Conservation (phyloP, 2,329 filamentous ascomycete species). For the Mollisiaceae sp. region DNA sequence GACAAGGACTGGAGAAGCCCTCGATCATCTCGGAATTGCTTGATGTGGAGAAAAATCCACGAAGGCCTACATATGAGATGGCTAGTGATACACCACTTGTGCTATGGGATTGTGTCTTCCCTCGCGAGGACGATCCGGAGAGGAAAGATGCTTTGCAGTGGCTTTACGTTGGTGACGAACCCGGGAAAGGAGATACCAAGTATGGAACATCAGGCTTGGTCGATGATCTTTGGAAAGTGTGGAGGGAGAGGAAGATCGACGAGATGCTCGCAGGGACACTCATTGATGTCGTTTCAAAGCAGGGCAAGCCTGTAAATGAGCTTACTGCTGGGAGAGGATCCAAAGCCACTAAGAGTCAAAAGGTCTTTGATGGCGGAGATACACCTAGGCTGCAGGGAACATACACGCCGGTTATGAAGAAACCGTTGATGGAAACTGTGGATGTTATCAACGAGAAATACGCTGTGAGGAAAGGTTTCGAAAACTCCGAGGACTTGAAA, state of each 20-base stretch:
- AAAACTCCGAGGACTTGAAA: conserved; percentile 53
- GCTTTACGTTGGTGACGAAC: conserved; percentile 77
- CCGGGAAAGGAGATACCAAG: conserved; percentile 58
- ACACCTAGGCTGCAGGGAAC: conserved; percentile 53
- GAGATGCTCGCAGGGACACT: conserved; percentile 81
- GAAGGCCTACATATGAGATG: conserved; percentile 88
- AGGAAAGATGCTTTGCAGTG: conserved; percentile 71
- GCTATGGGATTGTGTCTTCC: conserved; percentile 95
- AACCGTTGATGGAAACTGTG: conserved; percentile 53
- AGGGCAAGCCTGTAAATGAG: conserved; percentile 41
- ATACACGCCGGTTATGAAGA: conserved; percentile 62
- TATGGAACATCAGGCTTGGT: conserved; percentile 70
- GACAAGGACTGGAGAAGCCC: conserved; percentile 82
- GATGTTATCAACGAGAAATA: conserved; percentile 65
- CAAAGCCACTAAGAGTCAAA: conserved; percentile 41
- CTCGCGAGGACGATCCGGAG: conserved; percentile 50
- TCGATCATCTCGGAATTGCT: conserved; percentile 75
- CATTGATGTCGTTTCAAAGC: conserved; percentile 62
- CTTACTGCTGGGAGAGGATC: conserved; percentile 45
- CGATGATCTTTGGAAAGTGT: conserved; percentile 79
- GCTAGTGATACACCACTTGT: conserved; percentile 89
- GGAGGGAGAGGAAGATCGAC: conserved; percentile 87
- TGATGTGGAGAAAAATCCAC: conserved; percentile 71
- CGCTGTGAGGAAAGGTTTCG: conserved; percentile 65
- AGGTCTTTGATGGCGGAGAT: conserved; percentile 62